A percentile compares a stretch with the other conserved stretches of the same genome.
These are phyloP conservation scores for Golubevia sp. DNA, from an alignment of 1,284 basidiomycete species.

Conservation along the genomic window DNA sequence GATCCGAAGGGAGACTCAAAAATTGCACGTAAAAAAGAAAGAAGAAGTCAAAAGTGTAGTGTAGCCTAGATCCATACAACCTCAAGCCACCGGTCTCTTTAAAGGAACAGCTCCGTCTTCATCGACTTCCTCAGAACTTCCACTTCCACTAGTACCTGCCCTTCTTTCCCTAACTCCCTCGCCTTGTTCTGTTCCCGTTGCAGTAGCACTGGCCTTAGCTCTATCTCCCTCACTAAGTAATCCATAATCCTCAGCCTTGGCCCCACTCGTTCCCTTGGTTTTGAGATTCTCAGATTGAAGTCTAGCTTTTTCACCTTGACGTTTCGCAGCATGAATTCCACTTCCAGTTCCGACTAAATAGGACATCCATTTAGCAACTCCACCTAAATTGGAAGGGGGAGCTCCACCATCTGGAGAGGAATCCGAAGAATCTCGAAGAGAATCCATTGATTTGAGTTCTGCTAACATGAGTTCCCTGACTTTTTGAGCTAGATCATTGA, in stretches of 20 bases:
- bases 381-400: neutral
- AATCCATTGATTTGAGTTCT: conserved; percentile 63
- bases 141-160: neutral
- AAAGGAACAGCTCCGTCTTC: conserved; percentile 23
- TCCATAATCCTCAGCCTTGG: conserved; percentile 30
- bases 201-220: conserved; percentile 8
- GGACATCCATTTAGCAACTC: conserved; percentile 26
- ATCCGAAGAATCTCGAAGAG: neutral
- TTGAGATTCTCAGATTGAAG: conserved; percentile 4
- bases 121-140: conserved; percentile 16
- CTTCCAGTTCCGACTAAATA: conserved; percentile 34
- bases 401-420: neutral
- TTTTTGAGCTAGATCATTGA: conserved; percentile 69
- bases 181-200: neutral
- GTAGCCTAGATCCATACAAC: too few species aligned
- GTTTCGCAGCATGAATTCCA: conserved; percentile 5
- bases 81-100: conserved; percentile 7
- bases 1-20: too few species aligned
- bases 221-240: conserved; percentile 29
- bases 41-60: too few species aligned
- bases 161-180: conserved; percentile 5
- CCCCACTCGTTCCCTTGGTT: conserved; percentile 11
- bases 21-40: too few species aligned
- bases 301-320: conserved; percentile 14
- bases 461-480: conserved; percentile 76